Base-by-base conservation (phyloP, 208 protist species). In the Trypanosoma melophagium region DNA sequence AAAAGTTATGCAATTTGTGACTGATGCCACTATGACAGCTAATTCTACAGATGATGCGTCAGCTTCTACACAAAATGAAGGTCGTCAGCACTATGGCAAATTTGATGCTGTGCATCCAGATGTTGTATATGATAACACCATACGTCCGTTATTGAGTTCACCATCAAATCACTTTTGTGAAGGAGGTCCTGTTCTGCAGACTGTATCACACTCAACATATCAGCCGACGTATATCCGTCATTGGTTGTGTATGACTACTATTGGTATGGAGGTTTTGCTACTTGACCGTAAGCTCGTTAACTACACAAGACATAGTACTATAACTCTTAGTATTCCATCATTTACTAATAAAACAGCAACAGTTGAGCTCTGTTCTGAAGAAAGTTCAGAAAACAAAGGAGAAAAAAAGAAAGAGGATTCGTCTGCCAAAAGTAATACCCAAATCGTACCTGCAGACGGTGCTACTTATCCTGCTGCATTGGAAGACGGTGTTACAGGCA, bases 401-500 rank as follows among this genome's bases (percentile, higher is more conserved):
- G 40, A 50, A 59, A 19, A 25, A 57, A 21, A 63, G 51, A 57
- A 59, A 31, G 12, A 52, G n/a, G 31, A 44, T 1, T 3, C 5
- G 31, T 40, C 19, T 22, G 4, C 17, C 2, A 22, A 41, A 17
- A 55, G 65, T 40, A 38, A 53, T 28, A 38, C 8, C 40, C 38
- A 58, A 69, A 28, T 21, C 12, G 21, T 4, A 16, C 24, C 58
- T 53, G 10, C 2, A 3, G 40, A 50, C 21, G 41, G 19, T 10
- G 21, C 16, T 1, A 47, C 44, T 0, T 56, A 68, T 21, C 64
- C 78, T 10, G 54, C 72, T n/a, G 38, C 58, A 24, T 19, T 75
- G 10, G 76, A 83, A 25, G 65, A 77, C 25, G 50, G 66, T 16
- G 81, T 78, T 44, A 70, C 19, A 51, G 83, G 83, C 5, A 21